These are phyloP conservation scores for Begonia loranthoides DNA, from an alignment of 306 rosid species.

Conservation along the genomic window DNA sequence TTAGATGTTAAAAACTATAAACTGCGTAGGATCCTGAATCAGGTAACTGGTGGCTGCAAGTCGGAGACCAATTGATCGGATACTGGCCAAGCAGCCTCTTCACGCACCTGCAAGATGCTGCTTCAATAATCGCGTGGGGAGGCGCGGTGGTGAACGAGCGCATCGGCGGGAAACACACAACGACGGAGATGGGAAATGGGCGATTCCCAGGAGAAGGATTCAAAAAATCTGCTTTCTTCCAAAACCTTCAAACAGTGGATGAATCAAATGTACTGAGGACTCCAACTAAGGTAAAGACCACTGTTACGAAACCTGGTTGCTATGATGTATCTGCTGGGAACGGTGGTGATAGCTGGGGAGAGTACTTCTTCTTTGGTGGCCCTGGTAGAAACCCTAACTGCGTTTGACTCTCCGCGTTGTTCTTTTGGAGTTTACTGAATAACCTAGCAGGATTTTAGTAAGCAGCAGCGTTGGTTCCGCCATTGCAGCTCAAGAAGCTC, in stretches of 20 bases:
- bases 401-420: slow-evolving; percentile 14
- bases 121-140: slow-evolving; percentile 96
- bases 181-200: slow-evolving; percentile 94
- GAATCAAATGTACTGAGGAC: slow-evolving; percentile 75
- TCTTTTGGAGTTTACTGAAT: too few relatives aligned
- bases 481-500: too few relatives aligned
- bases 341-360: slow-evolving; percentile 75
- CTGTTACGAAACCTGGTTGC: slow-evolving; percentile 73
- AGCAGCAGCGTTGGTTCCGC: too few relatives aligned
- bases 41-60: slow-evolving; percentile 99
- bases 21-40: slow-evolving; percentile 63
- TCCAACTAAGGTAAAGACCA: slow-evolving; percentile 66
- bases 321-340: slow-evolving; percentile 74
- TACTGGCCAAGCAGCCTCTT: slow-evolving; percentile 94
- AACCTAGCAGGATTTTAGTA: too few relatives aligned
- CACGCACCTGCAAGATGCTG: slow-evolving; percentile 84
- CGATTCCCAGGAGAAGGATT: slow-evolving; percentile 82
- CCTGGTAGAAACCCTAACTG: slow-evolving; percentile 84
- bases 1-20: background rate
- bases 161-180: slow-evolving; percentile 71
- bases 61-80: slow-evolving; percentile 73
- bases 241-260: slow-evolving; percentile 77
- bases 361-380: slow-evolving; percentile 91
- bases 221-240: slow-evolving; percentile 73
- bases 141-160: slow-evolving; percentile 85